Conservation (phyloP, 192 early-diverging fungal genomes). For the Phycomyces nitens region DNA sequence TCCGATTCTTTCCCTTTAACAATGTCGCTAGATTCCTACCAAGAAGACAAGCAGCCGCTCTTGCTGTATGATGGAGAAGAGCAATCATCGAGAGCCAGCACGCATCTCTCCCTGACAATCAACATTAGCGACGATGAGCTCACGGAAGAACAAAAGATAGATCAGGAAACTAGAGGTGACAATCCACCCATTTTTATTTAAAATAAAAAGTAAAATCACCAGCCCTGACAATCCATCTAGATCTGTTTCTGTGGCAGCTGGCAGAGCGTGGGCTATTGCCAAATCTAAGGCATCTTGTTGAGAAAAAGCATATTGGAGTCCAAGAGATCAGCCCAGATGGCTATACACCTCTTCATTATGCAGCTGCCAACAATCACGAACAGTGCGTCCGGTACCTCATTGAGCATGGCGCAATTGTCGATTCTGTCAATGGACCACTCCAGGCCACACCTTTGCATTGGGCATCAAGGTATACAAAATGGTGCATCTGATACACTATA, state of each 20-base stretch:
- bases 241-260: neutral
- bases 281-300: conserved; percentile 51
- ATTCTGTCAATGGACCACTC: conserved; percentile 72
- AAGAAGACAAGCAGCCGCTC: neutral
- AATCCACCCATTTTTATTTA: too few relatives aligned
- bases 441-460: conserved; percentile 91
- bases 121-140: neutral
- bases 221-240: too few relatives aligned
- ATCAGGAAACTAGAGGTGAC: too few relatives aligned
- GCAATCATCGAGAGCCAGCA: neutral
- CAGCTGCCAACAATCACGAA: conserved; percentile 73
- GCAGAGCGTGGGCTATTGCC: conserved; percentile 58
- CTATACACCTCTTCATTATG: conserved; percentile 82
- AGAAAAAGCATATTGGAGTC: conserved; percentile 43
- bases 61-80: neutral
- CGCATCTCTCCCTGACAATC: neutral
- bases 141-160: too few relatives aligned
- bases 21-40: neutral
- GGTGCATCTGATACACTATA: neutral
- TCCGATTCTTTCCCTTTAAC: neutral
- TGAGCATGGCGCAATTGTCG: conserved; percentile 71
- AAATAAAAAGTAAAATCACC: too few relatives aligned
- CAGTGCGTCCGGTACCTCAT: conserved; percentile 71
- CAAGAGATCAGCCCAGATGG: conserved; percentile 62
- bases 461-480: conserved; percentile 66